Evolutionary conservation across 768 basidiomycete genomes (phyloP).

Genomic region (Trametes sanguinea): DNA sequence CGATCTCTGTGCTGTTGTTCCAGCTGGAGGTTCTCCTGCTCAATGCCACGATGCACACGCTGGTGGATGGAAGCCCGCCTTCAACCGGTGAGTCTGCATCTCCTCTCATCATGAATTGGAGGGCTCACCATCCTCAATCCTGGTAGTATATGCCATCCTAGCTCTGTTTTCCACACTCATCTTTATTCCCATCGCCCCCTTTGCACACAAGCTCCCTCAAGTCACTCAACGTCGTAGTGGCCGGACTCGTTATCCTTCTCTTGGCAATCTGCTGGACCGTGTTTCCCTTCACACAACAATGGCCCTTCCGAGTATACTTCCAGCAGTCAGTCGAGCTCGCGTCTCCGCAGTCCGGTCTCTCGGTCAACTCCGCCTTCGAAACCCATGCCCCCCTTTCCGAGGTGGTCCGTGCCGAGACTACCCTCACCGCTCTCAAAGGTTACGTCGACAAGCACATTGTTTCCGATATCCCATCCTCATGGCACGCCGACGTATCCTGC

Average conservation of each 20-base stretch:
- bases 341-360: not conserved
- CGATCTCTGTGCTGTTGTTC: constrained; percentile 53
- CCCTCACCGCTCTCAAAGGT: constrained; percentile 45
- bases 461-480: constrained; percentile 54
- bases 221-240: constrained; percentile 37
- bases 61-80: constrained; percentile 61
- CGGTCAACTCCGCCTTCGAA: constrained; percentile 1
- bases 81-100: constrained; percentile 42
- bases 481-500: constrained; percentile 36
- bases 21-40: constrained; percentile 53
- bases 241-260: constrained; percentile 46
- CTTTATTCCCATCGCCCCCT: constrained; percentile 63
- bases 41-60: constrained; percentile 53
- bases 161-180: constrained; percentile 52
- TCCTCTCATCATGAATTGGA: not conserved
- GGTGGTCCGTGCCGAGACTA: constrained; percentile 41
- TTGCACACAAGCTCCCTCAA: constrained; percentile 54
- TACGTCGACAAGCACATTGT: constrained; percentile 48
- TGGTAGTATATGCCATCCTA: constrained; percentile 50
- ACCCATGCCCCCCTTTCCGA: not conserved
- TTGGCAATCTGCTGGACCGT: constrained; percentile 34
- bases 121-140: not conserved
- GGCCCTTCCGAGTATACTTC: constrained; percentile 74
- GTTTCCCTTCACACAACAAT: constrained; percentile 61
- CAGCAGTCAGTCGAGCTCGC: constrained; percentile 56